A percentile compares a stretch with the other conserved stretches of the same genome.
These are phyloP conservation scores for Setaria italica DNA, from an alignment of 202 grass and related monocot species.

Conservation along the genomic window DNA sequence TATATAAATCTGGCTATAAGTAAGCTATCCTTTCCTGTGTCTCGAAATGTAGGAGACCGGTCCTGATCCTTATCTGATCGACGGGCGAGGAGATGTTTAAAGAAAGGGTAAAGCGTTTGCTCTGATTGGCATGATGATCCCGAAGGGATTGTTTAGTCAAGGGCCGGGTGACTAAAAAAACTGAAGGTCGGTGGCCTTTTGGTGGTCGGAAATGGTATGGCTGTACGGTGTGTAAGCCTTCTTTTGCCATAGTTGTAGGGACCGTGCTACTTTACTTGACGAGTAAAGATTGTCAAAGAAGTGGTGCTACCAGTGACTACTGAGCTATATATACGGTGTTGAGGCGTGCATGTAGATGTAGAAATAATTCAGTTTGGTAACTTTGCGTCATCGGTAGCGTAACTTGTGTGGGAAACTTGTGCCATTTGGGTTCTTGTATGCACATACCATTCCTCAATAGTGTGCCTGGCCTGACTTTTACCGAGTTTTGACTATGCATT, in stretches of 20 bases:
- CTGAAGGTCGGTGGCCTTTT: constrained; percentile 14
- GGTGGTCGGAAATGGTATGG: neutral
- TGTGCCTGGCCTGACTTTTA: neutral
- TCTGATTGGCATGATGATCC: constrained; percentile 20
- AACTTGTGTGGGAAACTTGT: constrained; percentile 12
- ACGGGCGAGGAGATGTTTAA: neutral
- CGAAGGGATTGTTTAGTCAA: neutral
- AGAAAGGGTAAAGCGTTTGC: neutral
- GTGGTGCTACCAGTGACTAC: neutral
- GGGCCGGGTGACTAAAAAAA: constrained; percentile 11
- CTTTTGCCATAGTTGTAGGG: constrained; percentile 22
- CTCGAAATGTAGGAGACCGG: neutral
- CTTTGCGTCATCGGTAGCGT: constrained; percentile 10
- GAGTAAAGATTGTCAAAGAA: neutral
- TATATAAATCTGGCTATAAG: neutral
- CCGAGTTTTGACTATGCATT: too few relatives aligned
- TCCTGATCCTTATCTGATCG: constrained; percentile 16
- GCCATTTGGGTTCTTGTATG: neutral
- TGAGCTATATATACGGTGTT: too few relatives aligned
- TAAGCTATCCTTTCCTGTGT: neutral
- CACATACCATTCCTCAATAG: neutral
- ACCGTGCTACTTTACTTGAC: neutral
- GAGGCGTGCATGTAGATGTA: neutral
- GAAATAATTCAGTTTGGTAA: neutral
- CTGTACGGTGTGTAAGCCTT: neutral